Base-by-base conservation (phyloP, 1,139 yeast genomes). In the Geotrichum restrictum region DNA sequence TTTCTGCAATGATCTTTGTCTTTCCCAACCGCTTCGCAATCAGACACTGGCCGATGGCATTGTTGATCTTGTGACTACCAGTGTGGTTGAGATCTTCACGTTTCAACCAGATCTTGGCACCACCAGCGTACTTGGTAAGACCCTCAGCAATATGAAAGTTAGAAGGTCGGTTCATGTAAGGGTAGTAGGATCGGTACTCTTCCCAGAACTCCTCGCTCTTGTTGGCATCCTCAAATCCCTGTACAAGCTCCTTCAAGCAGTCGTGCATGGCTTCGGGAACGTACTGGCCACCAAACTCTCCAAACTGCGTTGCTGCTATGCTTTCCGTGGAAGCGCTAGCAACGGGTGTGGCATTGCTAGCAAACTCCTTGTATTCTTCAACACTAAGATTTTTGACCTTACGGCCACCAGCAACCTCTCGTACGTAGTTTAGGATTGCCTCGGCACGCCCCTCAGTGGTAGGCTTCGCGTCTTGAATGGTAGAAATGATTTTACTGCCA, bases 81-180 rank as follows among this genome's bases (percentile, higher is more conserved):
- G 98, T 93, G 70, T 93, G 99, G 74, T 93, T 93, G 66, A 93
- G 78, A 69, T 93, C 99, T 75, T 93, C 99, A 74, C 99, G 85
- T 73, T 93, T 93, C 66, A 93, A 80, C 98, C 98, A 93, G 71
- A 93, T 89, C 66, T 85, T 87, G 22, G 98, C 98, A 64, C 99
- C 98, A 31, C 97, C 97, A 34, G 91, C 91, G 63, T 85, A 74
- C 70, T 88, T 94, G 34, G 96, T 77, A 62, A 93, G 79, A 67
- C 98, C 79, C 56, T 88, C 95, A 51, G 98, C 98, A 64, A 77
- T 79, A 69, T 93, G 98, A 66, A 93, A 79, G 19, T 89, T 80
- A 1, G 98, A 89, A 19, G 99, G 99, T 67, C 99, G 85, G 51
- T 98, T 98, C 71, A 93, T 91, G 74, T 93, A 93, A 29, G 82